These are phyloP conservation scores for Trichoderma oligosporum DNA, from an alignment of 2,329 filamentous ascomycete species.

Conservation along the genomic window DNA sequence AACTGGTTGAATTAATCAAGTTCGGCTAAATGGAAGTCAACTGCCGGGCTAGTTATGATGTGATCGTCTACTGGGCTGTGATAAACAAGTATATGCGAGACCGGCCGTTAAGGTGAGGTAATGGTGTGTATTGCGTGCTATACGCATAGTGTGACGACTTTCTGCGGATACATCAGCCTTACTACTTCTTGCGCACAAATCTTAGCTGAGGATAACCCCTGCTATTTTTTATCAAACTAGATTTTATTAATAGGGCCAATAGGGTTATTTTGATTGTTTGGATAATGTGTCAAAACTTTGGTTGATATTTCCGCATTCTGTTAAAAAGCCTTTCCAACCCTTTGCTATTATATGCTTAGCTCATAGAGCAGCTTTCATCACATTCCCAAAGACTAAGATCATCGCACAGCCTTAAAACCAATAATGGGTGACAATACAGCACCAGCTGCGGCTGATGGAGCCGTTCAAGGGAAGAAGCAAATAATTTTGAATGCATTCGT, in stretches of 20 bases:
- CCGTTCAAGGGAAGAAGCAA: conserved; percentile 9
- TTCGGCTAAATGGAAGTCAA: not conserved
- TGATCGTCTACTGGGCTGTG: not conserved
- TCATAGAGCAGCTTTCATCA: not conserved
- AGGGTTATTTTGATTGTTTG: not conserved
- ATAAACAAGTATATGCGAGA: conserved; percentile 5
- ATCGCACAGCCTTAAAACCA: not conserved
- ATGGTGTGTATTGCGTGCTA: conserved; percentile 18
- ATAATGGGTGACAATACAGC: not conserved
- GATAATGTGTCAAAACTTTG: not conserved
- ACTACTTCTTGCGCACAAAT: not conserved
- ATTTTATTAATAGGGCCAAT: not conserved
- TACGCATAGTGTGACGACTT: conserved; percentile 14
- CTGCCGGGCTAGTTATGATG: not conserved
- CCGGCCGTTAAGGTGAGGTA: conserved; percentile 16
- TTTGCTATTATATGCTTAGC: not conserved
- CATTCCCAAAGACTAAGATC: not conserved
- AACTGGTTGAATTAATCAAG: not conserved
- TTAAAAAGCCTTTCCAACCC: not conserved
- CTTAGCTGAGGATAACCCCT: not conserved
- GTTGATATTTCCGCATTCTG: not conserved
- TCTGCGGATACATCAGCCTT: not conserved
- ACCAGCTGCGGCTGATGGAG: not conserved
- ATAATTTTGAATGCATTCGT: conserved; percentile 18
- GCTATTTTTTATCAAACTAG: not conserved